phyloP scores from a whole-genome alignment of 805 yeast genomes.

The Hanseniaspora nectarophila region DNA sequence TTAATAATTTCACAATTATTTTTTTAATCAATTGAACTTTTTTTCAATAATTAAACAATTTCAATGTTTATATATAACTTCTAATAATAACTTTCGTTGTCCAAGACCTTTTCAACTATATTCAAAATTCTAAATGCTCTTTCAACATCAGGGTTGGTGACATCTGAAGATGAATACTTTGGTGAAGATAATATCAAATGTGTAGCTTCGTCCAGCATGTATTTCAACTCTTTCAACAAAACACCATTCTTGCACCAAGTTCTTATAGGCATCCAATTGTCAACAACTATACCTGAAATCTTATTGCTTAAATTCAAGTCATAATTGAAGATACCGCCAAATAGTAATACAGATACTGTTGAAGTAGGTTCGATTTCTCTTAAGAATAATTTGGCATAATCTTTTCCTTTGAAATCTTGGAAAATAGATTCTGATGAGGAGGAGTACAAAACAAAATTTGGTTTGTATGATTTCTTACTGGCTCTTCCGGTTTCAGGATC shows the following conservation, averaged over 20 bases:
- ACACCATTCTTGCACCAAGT: constrained; percentile 95
- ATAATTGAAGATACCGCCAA: constrained; percentile 54
- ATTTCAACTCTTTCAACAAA: constrained; percentile 56
- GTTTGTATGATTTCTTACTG: constrained; percentile 30
- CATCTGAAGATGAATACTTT: constrained; percentile 21
- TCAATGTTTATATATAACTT: too few relatives aligned
- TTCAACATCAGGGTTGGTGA: constrained; percentile 13
- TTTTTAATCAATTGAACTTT: too few relatives aligned
- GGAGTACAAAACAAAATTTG: constrained; percentile 53
- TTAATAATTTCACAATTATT: too few relatives aligned
- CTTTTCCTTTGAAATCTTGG: constrained; percentile 30
- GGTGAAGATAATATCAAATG: constrained; percentile 49
- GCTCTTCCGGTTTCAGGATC: constrained; percentile 19
- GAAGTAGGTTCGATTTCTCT: constrained; percentile 72
- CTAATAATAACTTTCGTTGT: constrained; percentile 18
- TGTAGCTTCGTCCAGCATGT: constrained; percentile 54
- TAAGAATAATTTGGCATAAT: constrained; percentile 51
- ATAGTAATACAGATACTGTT: constrained; percentile 57
- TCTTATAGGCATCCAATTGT: constrained; percentile 77
- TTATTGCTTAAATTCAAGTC: constrained; percentile 45
- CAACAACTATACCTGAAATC: constrained; percentile 76
- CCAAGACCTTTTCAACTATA: constrained; percentile 32
- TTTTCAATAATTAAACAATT: background rate
- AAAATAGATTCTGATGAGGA: constrained; percentile 29
- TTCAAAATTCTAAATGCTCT: constrained; percentile 30